Conservation (phyloP, 106 monocot genomes). For the Allium sativum region DNA sequence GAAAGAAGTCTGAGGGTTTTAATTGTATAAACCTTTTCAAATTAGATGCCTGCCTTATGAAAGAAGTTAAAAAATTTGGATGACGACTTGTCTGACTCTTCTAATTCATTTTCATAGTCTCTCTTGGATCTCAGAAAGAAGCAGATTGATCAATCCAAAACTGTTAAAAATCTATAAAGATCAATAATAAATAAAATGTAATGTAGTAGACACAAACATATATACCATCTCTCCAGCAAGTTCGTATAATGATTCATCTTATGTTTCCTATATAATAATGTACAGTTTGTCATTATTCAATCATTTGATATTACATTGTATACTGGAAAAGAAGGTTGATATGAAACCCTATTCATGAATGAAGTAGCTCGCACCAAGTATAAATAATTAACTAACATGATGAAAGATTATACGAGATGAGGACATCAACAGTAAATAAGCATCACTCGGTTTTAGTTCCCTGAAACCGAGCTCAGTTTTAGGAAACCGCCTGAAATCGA, state of each 20-base stretch:
- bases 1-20: no score
- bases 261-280: constrained; percentile 60
- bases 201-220: constrained; percentile 13
- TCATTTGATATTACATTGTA: no score
- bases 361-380: constrained; percentile 37
- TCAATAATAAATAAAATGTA: neutral
- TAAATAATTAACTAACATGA: no score
- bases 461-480: no score
- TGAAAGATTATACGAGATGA: no score
- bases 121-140: constrained; percentile 92
- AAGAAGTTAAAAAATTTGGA: constrained; percentile 92
- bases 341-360: no score
- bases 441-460: no score
- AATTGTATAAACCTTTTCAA: constrained; percentile 49
- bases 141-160: constrained; percentile 35
- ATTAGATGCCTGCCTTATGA: constrained; percentile 62
- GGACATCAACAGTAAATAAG: no score
- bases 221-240: constrained; percentile 99
- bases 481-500: no score
- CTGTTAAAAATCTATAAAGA: no score
- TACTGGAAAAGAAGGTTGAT: no score
- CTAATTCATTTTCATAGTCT: constrained; percentile 70
- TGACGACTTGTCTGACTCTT: constrained; percentile 70
- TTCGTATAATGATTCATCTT: constrained; percentile 93
- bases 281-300: neutral